Conservation (phyloP, 1,284 basidiomycete genomes). For the Apiotrichum akiyoshidainum region DNA sequence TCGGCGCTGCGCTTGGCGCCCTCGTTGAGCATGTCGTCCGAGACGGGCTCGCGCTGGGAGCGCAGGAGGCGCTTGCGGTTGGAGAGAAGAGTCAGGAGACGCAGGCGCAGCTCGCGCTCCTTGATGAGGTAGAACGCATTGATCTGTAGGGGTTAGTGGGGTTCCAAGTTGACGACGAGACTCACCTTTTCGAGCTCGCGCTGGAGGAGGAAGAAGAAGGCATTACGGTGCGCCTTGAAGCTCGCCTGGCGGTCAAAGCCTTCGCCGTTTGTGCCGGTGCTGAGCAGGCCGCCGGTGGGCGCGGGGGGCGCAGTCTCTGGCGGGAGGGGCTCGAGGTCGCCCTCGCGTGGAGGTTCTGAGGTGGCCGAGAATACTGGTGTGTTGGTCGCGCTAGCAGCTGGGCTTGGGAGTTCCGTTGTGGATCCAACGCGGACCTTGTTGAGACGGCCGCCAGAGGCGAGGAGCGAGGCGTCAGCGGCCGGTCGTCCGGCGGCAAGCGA, state of each 20-base stretch:
- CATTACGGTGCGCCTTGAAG: conserved; percentile 91
- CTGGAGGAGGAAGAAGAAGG: conserved; percentile 99
- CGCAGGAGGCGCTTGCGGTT: conserved; percentile 68
- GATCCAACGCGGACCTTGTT: conserved; percentile 54
- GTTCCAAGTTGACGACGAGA: conserved; percentile 3
- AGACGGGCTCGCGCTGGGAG: conserved; percentile 19
- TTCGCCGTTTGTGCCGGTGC: conserved; percentile 9
- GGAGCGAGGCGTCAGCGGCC: conserved; percentile 79
- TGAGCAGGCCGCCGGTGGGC: conserved; percentile 26
- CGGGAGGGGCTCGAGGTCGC: conserved; percentile 48
- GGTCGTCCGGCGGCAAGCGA: conserved; percentile 87
- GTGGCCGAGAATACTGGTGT: conserved; percentile 14
- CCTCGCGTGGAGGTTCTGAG: conserved; percentile 1
- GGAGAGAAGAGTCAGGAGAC: conserved; percentile 87
- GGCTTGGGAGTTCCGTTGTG: conserved; percentile 3
- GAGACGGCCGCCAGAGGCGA: conserved; percentile 78
- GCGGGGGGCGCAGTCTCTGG: conserved; percentile 46
- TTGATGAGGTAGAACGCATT: conserved; percentile 99
- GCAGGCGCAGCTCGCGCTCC: conserved; percentile 88
- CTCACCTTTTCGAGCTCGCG: conserved; percentile 92
- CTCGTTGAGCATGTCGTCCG: conserved; percentile 23
- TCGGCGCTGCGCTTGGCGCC: conserved; percentile 64
- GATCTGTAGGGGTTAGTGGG: conserved; percentile 62
- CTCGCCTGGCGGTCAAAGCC: conserved; percentile 49
- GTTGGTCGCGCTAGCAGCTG: conserved; percentile 3